Conservation (phyloP, 2,329 filamentous ascomycete genomes). For the Phyllosticta paracitricarpa region DNA sequence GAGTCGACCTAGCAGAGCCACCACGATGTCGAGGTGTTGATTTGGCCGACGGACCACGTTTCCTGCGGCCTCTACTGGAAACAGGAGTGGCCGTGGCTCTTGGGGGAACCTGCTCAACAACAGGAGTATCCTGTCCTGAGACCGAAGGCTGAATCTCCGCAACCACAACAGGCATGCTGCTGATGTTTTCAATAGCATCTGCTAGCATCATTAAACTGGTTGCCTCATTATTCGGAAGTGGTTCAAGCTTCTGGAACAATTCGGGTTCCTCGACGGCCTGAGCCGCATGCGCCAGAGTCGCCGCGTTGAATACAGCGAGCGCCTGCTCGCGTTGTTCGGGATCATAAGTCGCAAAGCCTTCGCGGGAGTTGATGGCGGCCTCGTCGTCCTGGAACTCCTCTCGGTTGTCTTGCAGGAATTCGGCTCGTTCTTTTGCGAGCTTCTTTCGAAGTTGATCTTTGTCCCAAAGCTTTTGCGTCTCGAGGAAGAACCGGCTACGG, state of each 20-base stretch:
- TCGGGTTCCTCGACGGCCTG: slow-evolving; percentile 23
- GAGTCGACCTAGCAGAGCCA: slow-evolving; percentile 2
- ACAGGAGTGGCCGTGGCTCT: slow-evolving; percentile 3
- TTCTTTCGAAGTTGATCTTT: slow-evolving; percentile 17
- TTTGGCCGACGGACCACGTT: slow-evolving; percentile 1
- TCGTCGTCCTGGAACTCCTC: slow-evolving; percentile 22
- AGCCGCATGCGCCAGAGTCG: slow-evolving; percentile 24
- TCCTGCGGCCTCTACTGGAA: slow-evolving; percentile 1
- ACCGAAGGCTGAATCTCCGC: background rate
- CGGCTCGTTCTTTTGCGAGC: slow-evolving; percentile 15
- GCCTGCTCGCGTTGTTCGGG: slow-evolving; percentile 32
- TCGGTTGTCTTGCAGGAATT: slow-evolving; percentile 19
- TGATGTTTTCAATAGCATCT: slow-evolving; percentile 18
- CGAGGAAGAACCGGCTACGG: slow-evolving; percentile 31
- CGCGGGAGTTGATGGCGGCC: slow-evolving; percentile 12
- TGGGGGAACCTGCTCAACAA: background rate
- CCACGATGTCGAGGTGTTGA: background rate
- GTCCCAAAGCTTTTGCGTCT: slow-evolving; percentile 27
- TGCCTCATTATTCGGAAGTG: slow-evolving; percentile 34
- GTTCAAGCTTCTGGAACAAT: slow-evolving; percentile 12
- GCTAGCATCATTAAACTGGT: slow-evolving; percentile 30
- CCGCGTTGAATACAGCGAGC: slow-evolving; percentile 27
- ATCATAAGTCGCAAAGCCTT: slow-evolving; percentile 33
- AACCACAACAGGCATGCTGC: background rate
- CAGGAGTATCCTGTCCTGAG: background rate